Base-by-base conservation (phyloP, 805 yeast genomes). In the Starmerella asiatica region DNA sequence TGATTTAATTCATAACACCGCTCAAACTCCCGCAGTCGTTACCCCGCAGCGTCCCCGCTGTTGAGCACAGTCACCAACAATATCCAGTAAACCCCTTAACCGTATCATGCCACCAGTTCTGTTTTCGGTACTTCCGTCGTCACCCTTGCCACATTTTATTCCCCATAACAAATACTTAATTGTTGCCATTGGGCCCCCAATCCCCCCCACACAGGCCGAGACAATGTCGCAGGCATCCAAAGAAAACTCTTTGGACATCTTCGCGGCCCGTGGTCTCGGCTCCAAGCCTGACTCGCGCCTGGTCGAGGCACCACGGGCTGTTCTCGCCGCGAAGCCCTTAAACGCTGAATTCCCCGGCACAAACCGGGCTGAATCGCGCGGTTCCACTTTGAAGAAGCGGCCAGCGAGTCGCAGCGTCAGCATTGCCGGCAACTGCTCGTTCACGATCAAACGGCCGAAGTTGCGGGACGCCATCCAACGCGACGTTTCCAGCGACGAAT, bases 141-240 rank as follows among this genome's bases (percentile, higher is more conserved):
- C n/a, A n/a, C n/a, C n/a, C n/a, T n/a, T n/a, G n/a, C n/a, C n/a
- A n/a, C n/a, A n/a, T n/a, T n/a, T n/a, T n/a, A n/a, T n/a, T n/a
- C n/a, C n/a, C n/a, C n/a, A n/a, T n/a, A n/a, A n/a, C n/a, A n/a
- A n/a, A n/a, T n/a, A n/a, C n/a, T n/a, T n/a, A n/a, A n/a, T n/a
- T n/a, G n/a, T n/a, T n/a, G n/a, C n/a, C n/a, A n/a, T n/a, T n/a
- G n/a, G n/a, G n/a, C n/a, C n/a, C n/a, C n/a, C n/a, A n/a, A n/a
- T n/a, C n/a, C n/a, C n/a, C n/a, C n/a, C n/a, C n/a, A n/a, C n/a
- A n/a, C n/a, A n/a, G n/a, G n/a, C n/a, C n/a, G n/a, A n/a, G n/a
- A n/a, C n/a, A 12, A 43, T 43, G 46, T 14, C 38, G 17, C 17
- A 31, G n/a, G 43, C 43, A 18, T 12, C 40, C 11, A 43, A 39